Percentiles rank a stretch among this genome's conserved stretches.
These are phyloP conservation scores for Lecanosticta acicola DNA, from an alignment of 2,329 filamentous ascomycete genomes.

Conservation along the genomic window DNA sequence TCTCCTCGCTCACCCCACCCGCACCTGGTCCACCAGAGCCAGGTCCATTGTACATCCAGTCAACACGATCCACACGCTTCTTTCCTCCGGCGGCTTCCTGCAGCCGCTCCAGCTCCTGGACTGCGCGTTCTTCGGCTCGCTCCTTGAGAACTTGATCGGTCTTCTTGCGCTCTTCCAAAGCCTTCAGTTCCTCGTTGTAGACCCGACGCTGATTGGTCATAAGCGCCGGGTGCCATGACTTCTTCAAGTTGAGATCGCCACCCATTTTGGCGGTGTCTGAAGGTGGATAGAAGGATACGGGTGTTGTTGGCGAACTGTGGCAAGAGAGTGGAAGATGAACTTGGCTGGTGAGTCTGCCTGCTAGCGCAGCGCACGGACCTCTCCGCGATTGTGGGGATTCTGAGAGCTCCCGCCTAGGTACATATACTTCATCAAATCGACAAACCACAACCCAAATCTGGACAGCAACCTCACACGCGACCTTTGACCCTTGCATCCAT, in stretches of 20 bases:
- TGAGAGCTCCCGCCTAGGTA: slow-evolving; percentile 1
- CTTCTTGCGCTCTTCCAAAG: slow-evolving; percentile 88
- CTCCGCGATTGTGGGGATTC: not conserved
- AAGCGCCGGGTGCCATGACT: slow-evolving; percentile 84
- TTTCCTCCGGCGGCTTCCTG: slow-evolving; percentile 83
- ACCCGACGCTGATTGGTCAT: slow-evolving; percentile 86
- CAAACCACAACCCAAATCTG: slow-evolving; percentile 1
- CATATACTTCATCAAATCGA: slow-evolving; percentile 1
- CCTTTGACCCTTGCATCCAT: not conserved
- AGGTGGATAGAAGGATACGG: not conserved
- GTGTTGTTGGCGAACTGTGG: slow-evolving; percentile 7
- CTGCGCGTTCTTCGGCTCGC: slow-evolving; percentile 84
- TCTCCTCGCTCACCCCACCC: slow-evolving; percentile 65
- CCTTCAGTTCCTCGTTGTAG: slow-evolving; percentile 86
- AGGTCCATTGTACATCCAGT: slow-evolving; percentile 97
- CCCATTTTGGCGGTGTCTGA: slow-evolving; percentile 60
- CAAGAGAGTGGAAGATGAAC: slow-evolving; percentile 1
- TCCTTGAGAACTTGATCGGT: slow-evolving; percentile 89
- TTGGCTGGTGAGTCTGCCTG: not conserved
- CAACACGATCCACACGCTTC: slow-evolving; percentile 75
- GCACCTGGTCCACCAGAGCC: slow-evolving; percentile 68
- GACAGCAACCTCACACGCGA: too few species aligned
- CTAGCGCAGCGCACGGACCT: not conserved
- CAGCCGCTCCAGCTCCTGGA: slow-evolving; percentile 84
- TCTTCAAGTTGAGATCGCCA: slow-evolving; percentile 90